Evolutionary conservation across 1,284 basidiomycete species (phyloP), one percentile per base, ranked within the genome.

Genomic region (Irpex sp.): DNA sequence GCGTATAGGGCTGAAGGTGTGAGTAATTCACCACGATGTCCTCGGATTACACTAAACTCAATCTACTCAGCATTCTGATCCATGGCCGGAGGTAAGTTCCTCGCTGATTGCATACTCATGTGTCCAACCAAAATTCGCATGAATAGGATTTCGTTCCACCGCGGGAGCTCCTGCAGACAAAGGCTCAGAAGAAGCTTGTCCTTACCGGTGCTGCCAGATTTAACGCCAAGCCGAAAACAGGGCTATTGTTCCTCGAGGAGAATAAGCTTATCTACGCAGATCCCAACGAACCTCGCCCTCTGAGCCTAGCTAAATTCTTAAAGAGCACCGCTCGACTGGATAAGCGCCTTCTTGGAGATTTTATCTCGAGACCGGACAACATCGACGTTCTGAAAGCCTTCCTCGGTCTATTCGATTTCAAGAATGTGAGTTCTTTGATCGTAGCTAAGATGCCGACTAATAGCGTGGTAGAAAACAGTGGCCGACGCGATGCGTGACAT

Each of bases 401-500:
- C 76, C 88, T 99, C 69, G 83, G 83, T 15, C 78, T 95, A 39
- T 97, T 98, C 72, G 92, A 98, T 75, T 99, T 98, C 77, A 85
- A 87, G 70, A 84, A 90, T 68, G 95, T 95, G 68, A 71, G 86
- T 79, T 31, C 31, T 26, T 9, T 62, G 59, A 61, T n/a, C 60
- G 59, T 50, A 17, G 61, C 1, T 53, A 6, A 63, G 43, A n/a
- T 46, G 26, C 33, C 60, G 64, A 51, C 68, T 58, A 13, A 17
- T 2, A n/a, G 57, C 49, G 39, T n/a, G 11, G 58, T 43, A 96
- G 93, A 97, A 96, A 91, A 86, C 90, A 8, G 86, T 98, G 65
- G 95, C 94, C 11, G 97, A 99, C 66, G 96, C 95, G 2, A 88
- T 99, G 87, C 86, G 97, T 46, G 95, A 98, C 73, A 78, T 99